Percentiles rank a stretch among this genome's conserved stretches.
Conservation (phyloP, 352 stramenopile species). For the Phytophthora colocasiae region DNA sequence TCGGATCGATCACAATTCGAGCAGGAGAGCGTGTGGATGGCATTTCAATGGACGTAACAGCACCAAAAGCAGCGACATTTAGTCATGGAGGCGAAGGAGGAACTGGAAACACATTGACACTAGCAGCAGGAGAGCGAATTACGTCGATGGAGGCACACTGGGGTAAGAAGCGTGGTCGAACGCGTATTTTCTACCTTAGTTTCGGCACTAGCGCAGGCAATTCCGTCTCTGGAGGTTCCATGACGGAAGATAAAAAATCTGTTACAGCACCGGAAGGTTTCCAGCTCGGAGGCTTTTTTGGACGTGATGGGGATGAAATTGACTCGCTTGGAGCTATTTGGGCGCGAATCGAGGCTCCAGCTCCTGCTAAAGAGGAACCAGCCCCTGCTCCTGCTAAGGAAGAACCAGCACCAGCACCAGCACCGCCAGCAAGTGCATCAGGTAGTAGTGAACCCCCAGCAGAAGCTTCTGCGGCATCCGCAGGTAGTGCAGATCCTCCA, state of each 20-base stretch:
- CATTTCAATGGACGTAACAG: conserved; percentile 14
- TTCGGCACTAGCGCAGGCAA: conserved; percentile 16
- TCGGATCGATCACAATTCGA: conserved; percentile 6
- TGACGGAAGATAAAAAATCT: conserved; percentile 8
- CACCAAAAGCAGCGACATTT: conserved; percentile 9
- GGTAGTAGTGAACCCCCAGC: not conserved
- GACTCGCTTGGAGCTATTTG: conserved; percentile 14
- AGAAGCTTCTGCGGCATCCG: not conserved
- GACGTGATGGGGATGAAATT: conserved; percentile 10
- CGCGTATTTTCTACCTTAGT: conserved; percentile 13
- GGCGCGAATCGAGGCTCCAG: conserved; percentile 7
- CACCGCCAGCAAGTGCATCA: not conserved
- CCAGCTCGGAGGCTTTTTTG: conserved; percentile 20
- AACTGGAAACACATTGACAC: conserved; percentile 1
- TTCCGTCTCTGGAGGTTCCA: conserved; percentile 8
- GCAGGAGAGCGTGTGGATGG: conserved; percentile 19
- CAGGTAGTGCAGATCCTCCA: not conserved
- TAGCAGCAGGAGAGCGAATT: conserved; percentile 7
- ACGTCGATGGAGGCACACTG: conserved; percentile 29
- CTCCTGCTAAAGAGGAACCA: not conserved
- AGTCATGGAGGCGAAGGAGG: conserved; percentile 19
- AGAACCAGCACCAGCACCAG: not conserved
- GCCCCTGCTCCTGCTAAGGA: not conserved
- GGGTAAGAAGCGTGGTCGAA: conserved; percentile 12
- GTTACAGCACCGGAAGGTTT: conserved; percentile 17